Evolutionary conservation across 768 basidiomycete species (phyloP).

Genomic region (Russula earlei): DNA sequence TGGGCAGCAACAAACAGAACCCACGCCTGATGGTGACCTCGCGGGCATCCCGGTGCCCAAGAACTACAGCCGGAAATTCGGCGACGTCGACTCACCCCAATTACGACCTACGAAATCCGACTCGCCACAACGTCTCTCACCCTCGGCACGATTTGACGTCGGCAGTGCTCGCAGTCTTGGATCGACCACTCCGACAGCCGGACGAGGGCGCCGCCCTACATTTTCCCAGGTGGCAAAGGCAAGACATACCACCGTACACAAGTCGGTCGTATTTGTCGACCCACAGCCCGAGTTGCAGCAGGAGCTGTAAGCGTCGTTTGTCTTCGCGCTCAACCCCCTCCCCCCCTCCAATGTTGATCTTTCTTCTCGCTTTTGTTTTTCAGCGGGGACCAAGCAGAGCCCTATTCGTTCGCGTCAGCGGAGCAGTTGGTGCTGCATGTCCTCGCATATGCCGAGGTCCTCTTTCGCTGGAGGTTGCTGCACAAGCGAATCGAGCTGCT

Average conservation of each 20-base stretch:
- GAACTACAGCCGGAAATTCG: slow-evolving; percentile 11
- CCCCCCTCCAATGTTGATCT: neutral
- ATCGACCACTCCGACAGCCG: neutral
- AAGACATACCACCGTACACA: slow-evolving; percentile 28
- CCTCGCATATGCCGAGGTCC: slow-evolving; percentile 61
- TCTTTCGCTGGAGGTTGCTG: slow-evolving; percentile 64
- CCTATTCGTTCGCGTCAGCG: slow-evolving; percentile 19
- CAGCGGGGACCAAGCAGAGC: neutral
- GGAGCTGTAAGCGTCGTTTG: slow-evolving; percentile 7
- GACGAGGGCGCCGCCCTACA: slow-evolving; percentile 28
- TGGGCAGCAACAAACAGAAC: slow-evolving; percentile 20
- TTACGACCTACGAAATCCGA: neutral
- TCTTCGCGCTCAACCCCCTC: neutral
- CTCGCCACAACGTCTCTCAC: neutral
- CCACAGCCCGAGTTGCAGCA: slow-evolving; percentile 18
- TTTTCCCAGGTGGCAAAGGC: slow-evolving; percentile 35
- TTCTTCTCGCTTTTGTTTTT: neutral
- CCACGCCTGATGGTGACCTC: slow-evolving; percentile 17
- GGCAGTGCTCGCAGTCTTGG: slow-evolving; percentile 11
- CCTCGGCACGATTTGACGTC: slow-evolving; percentile 36
- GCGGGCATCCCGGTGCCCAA: slow-evolving; percentile 27
- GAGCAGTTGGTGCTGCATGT: slow-evolving; percentile 46
- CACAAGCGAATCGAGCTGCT: slow-evolving; percentile 66
- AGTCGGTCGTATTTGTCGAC: slow-evolving; percentile 31
- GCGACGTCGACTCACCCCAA: slow-evolving; percentile 5